Base-by-base conservation (phyloP, 139 green algal genomes). In the Marvania coccoides region DNA sequence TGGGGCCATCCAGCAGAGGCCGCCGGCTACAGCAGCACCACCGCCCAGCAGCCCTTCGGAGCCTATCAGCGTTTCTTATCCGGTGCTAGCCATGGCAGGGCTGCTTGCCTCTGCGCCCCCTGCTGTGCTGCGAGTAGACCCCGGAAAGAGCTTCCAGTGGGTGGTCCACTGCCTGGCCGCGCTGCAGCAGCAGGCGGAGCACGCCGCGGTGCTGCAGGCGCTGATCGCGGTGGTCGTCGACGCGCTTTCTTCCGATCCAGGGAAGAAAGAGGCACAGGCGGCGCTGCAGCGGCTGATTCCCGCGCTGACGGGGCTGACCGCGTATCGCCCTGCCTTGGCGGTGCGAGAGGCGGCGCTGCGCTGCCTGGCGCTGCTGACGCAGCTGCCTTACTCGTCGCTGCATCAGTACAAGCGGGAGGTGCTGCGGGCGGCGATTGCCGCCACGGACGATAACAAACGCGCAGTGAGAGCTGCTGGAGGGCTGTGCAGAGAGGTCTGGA, bases 401-500 rank as follows among this genome's bases (percentile, higher is more conserved):
- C 69, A 78, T 46, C 58, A 40, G 2, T 28, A 61, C 42, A 47
- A 40, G n/a, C 26, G 39, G 4, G 8, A 14, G 12, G 73, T 69
- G 40, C 39, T 62, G 24, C 26, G 26, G 23, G 69, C 37, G 34
- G 48, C 65, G 15, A n/a, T 34, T 5, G 45, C 34, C 6, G 69
- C 69, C 3, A 33, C 61, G 31, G 73, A 80, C 34, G 73, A 80
- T 47, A 24, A 37, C 24, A 34, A 56, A 45, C 47, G 73, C 12
- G 39, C 30, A 2, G 73, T 80, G 37, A 58, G 73, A 3, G 26
- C 35, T 33, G 37, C 38, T 38, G 73, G 67, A 34, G 69, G 53
- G 34, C 45, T 40, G 15, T 62, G 42, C 35, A 51, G 62, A 13
- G 33, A 59, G 35, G 60, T 46, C 24, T 80, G 73, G 73, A 28